phyloP scores from a whole-genome alignment of 805 yeast species.

The Nakazawaea molendinolei region DNA sequence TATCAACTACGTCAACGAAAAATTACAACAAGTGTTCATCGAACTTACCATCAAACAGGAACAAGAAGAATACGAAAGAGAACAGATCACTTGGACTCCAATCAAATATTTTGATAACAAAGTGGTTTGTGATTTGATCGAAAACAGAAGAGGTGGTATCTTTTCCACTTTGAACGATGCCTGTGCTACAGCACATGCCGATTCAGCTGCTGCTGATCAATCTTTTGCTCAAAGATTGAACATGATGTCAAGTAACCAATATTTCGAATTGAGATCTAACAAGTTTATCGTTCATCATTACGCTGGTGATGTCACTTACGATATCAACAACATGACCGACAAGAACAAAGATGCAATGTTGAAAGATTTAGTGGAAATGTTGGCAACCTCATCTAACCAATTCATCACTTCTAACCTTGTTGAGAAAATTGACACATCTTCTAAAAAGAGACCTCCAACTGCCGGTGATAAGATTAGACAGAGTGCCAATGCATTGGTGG shows the following conservation, averaged over 20 bases:
- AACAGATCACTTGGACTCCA: constrained; percentile 95
- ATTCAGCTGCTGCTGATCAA: constrained; percentile 93
- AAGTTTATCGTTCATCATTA: constrained; percentile 92
- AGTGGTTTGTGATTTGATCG: constrained; percentile 94
- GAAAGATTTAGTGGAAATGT: constrained; percentile 76
- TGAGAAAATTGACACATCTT: constrained; percentile 52
- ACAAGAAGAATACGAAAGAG: constrained; percentile 95
- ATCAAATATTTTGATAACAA: constrained; percentile 94
- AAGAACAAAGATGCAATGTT: constrained; percentile 93
- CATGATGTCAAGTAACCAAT: constrained; percentile 73
- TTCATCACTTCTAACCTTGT: constrained; percentile 63
- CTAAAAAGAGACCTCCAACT: constrained; percentile 83
- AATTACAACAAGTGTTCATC: constrained; percentile 92
- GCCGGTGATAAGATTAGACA: constrained; percentile 92
- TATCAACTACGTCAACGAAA: constrained; percentile 93
- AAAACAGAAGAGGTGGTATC: constrained; percentile 87
- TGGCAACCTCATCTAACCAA: constrained; percentile 61
- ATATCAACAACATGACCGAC: constrained; percentile 85
- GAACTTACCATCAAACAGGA: constrained; percentile 94
- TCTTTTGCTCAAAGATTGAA: constrained; percentile 89
- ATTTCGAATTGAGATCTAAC: constrained; percentile 81
- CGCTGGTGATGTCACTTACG: constrained; percentile 98
- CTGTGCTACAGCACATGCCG: constrained; percentile 97
- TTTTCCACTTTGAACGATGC: constrained; percentile 97
- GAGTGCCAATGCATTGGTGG: constrained; percentile 86